Evolutionary conservation across 148 eudicot genomes (phyloP), one percentile per base, ranked within the genome.

Genomic region (Dianthus caryophyllus): DNA sequence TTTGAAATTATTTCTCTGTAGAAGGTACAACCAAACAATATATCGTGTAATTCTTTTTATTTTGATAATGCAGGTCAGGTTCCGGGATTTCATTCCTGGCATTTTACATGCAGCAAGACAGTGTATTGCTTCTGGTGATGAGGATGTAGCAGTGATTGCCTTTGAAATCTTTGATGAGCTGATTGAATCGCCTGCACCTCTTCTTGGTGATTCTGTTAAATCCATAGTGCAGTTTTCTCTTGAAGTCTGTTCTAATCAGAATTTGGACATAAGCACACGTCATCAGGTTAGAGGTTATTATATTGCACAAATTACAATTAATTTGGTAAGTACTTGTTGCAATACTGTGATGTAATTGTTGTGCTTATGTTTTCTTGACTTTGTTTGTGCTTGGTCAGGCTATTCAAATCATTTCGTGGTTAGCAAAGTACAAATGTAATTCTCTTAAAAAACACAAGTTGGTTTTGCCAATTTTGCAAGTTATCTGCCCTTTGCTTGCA

Each of bases 141-240:
- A 89, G 78, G 96, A 93, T 80, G 85, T 89, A 71, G 96, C 95
- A 65, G 81, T 89, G 54, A 84, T 93, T 85, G 96, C 98, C 62
- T 93, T 93, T 53, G 98, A 93, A 83, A 93, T 93, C 66, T 93
- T 93, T 86, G 98, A 93, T 71, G 98, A 93, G 83, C 80, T 93
- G 76, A 93, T 93, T 67, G 98, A 93, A 77, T 89, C 96, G 63
- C 98, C 98, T 61, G 96, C 98, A 17, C 98, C 98, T 57, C 96
- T 93, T 67, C 90, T 90, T 52, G 98, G 98, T 55, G 98, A 93
- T 47, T 89, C 96, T 24, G 96, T 93, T 38, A 93, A 88, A 82
- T 79, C 96, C 69, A 87, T 93, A 73, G 96, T 93, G 66, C 98
- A 93, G 72, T 93, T 93, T 75, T 89, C 98, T 76, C 98, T 93